Evolutionary conservation across 78 protist genomes (phyloP).

Genomic region (slime mould (Dictyostelium discoideum)): dicty_2.7 NC_007088.5:2573001-2573500

Average conservation of each 20-base stretch:
- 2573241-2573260: slow-evolving; percentile 87
- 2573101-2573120: slow-evolving; percentile 95
- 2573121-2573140: slow-evolving; percentile 76
- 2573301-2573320: slow-evolving; percentile 41
- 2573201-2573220: slow-evolving; percentile 96
- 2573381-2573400: slow-evolving; percentile 97
- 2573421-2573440: background rate
- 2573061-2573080: slow-evolving; percentile 95
- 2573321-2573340: slow-evolving; percentile 62
- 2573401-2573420: slow-evolving; percentile 85
- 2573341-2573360: slow-evolving; percentile 76
- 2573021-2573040: slow-evolving; percentile 90
- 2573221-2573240: slow-evolving; percentile 96
- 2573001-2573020: slow-evolving; percentile 88
- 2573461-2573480: slow-evolving; percentile 73
- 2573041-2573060: slow-evolving; percentile 90
- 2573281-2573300: slow-evolving; percentile 95
- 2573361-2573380: slow-evolving; percentile 81
- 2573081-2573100: slow-evolving; percentile 95
- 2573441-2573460: slow-evolving; percentile 85
- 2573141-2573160: slow-evolving; percentile 40
- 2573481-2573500: slow-evolving; percentile 61
- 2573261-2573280: slow-evolving; percentile 96
- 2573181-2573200: slow-evolving; percentile 92
- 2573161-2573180: slow-evolving; percentile 64